Percentiles rank a stretch among this genome's conserved stretches.
phyloP scores from a whole-genome alignment of 805 yeast species.

The Cyberlindnera xylosilytica region DNA sequence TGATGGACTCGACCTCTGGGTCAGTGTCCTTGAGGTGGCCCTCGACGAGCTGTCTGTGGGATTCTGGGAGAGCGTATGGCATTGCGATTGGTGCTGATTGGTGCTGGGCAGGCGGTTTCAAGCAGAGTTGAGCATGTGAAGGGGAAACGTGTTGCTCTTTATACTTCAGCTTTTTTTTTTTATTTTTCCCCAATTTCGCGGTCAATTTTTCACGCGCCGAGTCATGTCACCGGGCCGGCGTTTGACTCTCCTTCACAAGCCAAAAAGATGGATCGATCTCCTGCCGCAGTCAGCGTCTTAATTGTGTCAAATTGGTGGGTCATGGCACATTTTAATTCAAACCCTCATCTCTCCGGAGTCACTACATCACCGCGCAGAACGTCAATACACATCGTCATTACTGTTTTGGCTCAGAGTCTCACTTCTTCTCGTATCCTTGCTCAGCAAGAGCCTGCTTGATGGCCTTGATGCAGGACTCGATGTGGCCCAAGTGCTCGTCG shows the following conservation, averaged over 20 bases:
- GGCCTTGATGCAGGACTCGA: conserved; percentile 46
- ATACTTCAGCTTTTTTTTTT: not conserved
- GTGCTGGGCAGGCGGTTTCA: not conserved
- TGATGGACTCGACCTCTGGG: conserved; percentile 80
- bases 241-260: no score
- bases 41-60: conserved; percentile 64
- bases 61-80: conserved; percentile 64
- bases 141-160: no score
- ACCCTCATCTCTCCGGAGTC: no score
- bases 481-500: conserved; percentile 51
- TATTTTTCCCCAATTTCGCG: conserved; percentile 4
- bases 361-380: no score
- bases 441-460: conserved; percentile 42
- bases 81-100: conserved; percentile 18
- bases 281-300: not conserved
- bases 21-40: conserved; percentile 59
- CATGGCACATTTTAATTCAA: no score
- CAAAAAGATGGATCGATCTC: no score
- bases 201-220: conserved; percentile 3
- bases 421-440: conserved; percentile 31
- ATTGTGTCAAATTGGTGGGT: no score
- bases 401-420: no score
- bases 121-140: not conserved
- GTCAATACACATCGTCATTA: no score
- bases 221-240: conserved; percentile 3